Conservation (phyloP, 441 rosid species). For the Euphorbia neoarborescens region DNA sequence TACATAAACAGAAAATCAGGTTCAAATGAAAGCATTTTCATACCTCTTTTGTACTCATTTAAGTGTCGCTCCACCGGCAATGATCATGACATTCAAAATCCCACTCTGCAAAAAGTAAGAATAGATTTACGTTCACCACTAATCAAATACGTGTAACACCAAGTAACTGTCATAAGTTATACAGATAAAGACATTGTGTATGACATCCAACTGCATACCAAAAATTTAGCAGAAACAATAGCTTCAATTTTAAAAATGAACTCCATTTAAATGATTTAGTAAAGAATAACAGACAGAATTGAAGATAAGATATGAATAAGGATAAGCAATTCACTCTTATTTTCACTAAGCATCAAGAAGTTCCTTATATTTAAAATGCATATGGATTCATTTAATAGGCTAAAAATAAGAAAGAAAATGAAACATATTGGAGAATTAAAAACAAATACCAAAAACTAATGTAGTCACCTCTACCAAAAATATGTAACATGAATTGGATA, state of each 20-base stretch:
- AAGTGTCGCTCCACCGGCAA: constrained; percentile 26
- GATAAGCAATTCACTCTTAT: not conserved
- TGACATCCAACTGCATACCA: not conserved
- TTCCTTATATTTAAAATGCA: not conserved
- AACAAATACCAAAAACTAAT: not conserved
- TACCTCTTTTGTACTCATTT: constrained; percentile 32
- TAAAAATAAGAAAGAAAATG: not conserved
- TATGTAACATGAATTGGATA: not conserved
- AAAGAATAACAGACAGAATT: not conserved
- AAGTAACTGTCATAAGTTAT: not conserved
- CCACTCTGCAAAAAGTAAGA: constrained; percentile 10
- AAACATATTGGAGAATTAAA: not conserved
- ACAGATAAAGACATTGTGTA: not conserved
- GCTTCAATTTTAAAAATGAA: not conserved
- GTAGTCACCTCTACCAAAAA: not conserved
- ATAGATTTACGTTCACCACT: not conserved
- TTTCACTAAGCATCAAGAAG: not conserved
- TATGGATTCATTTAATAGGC: not conserved
- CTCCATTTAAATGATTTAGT: not conserved
- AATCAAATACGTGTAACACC: not conserved
- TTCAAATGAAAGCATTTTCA: constrained; percentile 17
- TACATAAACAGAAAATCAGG: not conserved
- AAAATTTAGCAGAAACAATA: not conserved
- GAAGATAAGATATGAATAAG: not conserved
- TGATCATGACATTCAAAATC: constrained; percentile 18